Evolutionary conservation across 306 rosid genomes (phyloP).

Genomic region (Vicia sativa): DNA sequence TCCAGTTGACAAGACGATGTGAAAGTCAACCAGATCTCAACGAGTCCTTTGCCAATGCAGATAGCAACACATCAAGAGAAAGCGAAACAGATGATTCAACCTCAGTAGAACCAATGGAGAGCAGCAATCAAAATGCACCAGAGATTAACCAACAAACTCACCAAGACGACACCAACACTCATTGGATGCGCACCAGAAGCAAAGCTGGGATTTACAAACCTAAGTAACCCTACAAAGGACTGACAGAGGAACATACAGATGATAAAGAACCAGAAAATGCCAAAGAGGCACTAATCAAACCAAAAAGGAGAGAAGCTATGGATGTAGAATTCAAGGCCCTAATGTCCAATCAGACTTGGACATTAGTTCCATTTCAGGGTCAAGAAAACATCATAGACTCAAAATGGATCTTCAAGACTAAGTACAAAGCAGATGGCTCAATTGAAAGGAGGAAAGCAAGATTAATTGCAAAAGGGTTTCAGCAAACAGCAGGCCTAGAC

Average conservation of each 20-base stretch:
- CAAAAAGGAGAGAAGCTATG: not conserved
- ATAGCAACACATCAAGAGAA: no score
- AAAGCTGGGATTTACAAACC: not conserved
- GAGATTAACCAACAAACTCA: no score
- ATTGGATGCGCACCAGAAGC: not conserved
- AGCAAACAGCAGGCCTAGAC: not conserved
- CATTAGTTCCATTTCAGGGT: not conserved
- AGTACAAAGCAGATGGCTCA: not conserved
- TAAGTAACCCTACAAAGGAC: not conserved
- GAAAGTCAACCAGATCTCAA: no score
- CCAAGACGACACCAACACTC: not conserved
- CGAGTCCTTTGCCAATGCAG: no score
- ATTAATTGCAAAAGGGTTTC: not conserved
- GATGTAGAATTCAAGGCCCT: not conserved
- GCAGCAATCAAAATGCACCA: not conserved
- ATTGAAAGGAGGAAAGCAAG: not conserved
- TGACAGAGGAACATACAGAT: not conserved
- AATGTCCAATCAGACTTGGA: not conserved
- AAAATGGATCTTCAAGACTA: not conserved
- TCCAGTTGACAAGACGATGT: no score
- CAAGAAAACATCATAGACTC: no score
- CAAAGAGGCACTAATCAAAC: not conserved
- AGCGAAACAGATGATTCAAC: no score
- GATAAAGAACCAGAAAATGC: not conserved
- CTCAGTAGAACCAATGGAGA: not conserved